These are phyloP conservation scores for Aspergillus fumigatus DNA, from an alignment of 2,329 filamentous ascomycete species.

Conservation along the genomic window DNA sequence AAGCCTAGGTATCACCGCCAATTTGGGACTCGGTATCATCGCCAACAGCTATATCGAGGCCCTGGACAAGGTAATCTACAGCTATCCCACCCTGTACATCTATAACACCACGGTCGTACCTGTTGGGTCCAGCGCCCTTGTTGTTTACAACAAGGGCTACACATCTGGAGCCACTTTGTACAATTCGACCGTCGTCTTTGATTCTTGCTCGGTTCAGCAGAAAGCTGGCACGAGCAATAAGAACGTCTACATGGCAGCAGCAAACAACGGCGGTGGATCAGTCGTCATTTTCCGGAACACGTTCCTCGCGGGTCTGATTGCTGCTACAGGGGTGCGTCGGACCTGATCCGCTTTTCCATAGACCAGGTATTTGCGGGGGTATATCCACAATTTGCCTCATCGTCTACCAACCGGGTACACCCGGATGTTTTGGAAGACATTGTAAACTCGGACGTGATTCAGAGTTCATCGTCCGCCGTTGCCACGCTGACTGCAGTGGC, in stretches of 20 bases:
- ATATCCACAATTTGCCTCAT: slow-evolving; percentile 30
- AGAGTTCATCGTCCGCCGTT: slow-evolving; percentile 12
- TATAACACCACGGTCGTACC: slow-evolving; percentile 43
- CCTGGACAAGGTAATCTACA: slow-evolving; percentile 40
- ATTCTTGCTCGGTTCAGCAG: slow-evolving; percentile 36
- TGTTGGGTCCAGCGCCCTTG: slow-evolving; percentile 28
- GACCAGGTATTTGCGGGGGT: slow-evolving; percentile 33
- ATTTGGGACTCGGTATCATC: slow-evolving; percentile 35
- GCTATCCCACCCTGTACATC: slow-evolving; percentile 40
- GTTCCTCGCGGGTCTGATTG: slow-evolving; percentile 35
- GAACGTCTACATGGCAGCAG: slow-evolving; percentile 41
- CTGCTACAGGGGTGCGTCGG: slow-evolving; percentile 27
- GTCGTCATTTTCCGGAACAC: slow-evolving; percentile 41
- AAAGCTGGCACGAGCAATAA: slow-evolving; percentile 31
- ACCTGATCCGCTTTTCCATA: slow-evolving; percentile 33
- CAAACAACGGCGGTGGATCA: slow-evolving; percentile 36
- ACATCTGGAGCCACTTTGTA: slow-evolving; percentile 11
- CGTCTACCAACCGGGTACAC: slow-evolving; percentile 37
- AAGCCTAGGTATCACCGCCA: slow-evolving; percentile 22
- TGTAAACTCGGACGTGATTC: slow-evolving; percentile 24
- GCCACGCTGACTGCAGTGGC: slow-evolving; percentile 5
- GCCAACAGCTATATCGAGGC: slow-evolving; percentile 46
- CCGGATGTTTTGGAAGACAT: slow-evolving; percentile 30
- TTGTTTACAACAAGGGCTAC: slow-evolving; percentile 40
- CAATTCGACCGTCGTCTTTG: slow-evolving; percentile 41